These are phyloP conservation scores for Grammothele lineata DNA, from an alignment of 768 basidiomycete genomes.

Conservation along the genomic window DNA sequence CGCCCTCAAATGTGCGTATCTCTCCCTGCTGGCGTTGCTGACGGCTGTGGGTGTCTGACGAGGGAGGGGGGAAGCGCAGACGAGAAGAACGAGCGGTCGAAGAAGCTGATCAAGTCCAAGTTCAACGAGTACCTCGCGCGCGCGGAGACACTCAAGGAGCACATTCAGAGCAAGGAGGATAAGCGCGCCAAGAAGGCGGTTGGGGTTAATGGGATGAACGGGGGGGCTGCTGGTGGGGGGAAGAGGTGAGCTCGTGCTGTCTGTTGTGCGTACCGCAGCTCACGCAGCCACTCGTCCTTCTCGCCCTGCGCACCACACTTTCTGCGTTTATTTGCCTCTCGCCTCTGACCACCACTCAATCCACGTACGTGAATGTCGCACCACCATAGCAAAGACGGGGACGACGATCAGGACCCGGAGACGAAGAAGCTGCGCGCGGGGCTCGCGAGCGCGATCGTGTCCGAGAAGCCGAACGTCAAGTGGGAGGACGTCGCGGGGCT, in stretches of 20 bases:
- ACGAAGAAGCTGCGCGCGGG: conserved; percentile 95
- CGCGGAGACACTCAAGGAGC: conserved; percentile 88
- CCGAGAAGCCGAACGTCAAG: conserved; percentile 91
- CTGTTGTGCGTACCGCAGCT: not conserved
- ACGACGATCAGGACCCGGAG: conserved; percentile 85
- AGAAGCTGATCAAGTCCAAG: conserved; percentile 79
- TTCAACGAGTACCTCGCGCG: conserved; percentile 88
- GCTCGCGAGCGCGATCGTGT: conserved; percentile 80
- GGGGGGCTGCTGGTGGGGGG: conserved; percentile 31
- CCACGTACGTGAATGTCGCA: no score
- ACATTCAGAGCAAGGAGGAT: conserved; percentile 62
- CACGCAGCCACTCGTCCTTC: conserved; percentile 1
- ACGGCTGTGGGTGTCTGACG: not conserved
- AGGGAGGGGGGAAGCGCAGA: conserved; percentile 80
- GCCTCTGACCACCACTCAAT: not conserved
- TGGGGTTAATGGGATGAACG: conserved; percentile 43
- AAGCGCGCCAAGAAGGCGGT: conserved; percentile 53
- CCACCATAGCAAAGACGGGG: conserved; percentile 42
- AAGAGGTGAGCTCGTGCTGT: conserved; percentile 30
- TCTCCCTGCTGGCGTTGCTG: not conserved
- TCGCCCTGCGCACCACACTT: not conserved
- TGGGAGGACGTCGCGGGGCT: conserved; percentile 99
- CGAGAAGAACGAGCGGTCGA: conserved; percentile 94
- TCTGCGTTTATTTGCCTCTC: not conserved
- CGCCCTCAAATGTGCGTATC: conserved; percentile 77